phyloP scores from a whole-genome alignment of 306 rosid species.

The Psophocarpus tetragonolobus region DNA sequence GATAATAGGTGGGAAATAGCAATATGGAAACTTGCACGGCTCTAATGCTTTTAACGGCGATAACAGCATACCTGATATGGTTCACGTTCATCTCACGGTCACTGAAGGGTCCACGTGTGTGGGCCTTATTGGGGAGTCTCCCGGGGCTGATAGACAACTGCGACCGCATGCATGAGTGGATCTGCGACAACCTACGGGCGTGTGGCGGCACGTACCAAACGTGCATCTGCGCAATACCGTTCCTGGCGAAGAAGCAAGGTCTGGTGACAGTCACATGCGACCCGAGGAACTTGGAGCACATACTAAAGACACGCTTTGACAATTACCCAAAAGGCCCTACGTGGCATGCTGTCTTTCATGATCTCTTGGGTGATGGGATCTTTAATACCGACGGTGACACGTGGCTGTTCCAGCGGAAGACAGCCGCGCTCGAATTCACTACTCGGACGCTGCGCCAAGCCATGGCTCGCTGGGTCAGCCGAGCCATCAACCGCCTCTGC shows the following conservation, averaged over 20 bases:
- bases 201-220: constrained; percentile 98
- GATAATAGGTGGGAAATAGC: neutral
- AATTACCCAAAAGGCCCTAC: constrained; percentile 94
- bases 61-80: constrained; percentile 77
- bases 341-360: constrained; percentile 93
- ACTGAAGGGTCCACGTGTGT: constrained; percentile 81
- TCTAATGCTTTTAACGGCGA: constrained; percentile 66
- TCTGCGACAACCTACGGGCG: constrained; percentile 86
- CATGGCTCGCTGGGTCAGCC: constrained; percentile 94
- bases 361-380: constrained; percentile 83
- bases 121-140: constrained; percentile 88
- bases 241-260: constrained; percentile 77
- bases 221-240: constrained; percentile 93
- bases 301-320: constrained; percentile 81
- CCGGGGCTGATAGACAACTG: constrained; percentile 80
- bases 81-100: constrained; percentile 90
- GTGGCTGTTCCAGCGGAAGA: constrained; percentile 91
- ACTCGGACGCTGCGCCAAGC: constrained; percentile 90
- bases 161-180: constrained; percentile 95
- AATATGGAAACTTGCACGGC: constrained; percentile 76
- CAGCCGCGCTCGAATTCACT: constrained; percentile 90
- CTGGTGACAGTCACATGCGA: constrained; percentile 99
- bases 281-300: constrained; percentile 87
- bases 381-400: constrained; percentile 93
- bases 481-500: constrained; percentile 79